A percentile compares a stretch with the other conserved stretches of the same genome.
These are phyloP conservation scores for Solanum pinnatisectum DNA, from an alignment of 257 asterid genomes.

Conservation along the genomic window DNA sequence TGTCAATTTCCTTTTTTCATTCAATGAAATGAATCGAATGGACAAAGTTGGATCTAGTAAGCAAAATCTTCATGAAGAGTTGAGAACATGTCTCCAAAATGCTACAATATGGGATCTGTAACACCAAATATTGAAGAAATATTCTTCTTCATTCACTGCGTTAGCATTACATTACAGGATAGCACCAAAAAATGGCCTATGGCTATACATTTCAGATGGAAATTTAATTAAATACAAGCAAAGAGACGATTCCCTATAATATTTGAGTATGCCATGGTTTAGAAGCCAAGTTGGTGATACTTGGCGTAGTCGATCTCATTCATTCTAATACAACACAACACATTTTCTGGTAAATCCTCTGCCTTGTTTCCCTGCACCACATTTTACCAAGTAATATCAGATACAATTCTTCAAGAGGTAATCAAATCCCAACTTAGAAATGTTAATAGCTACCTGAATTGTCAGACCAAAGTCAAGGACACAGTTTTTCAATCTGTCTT, in stretches of 20 bases:
- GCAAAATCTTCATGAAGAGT: neutral
- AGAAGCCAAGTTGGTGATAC: constrained; percentile 47
- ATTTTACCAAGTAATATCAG: neutral
- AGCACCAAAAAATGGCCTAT: neutral
- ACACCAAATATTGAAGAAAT: neutral
- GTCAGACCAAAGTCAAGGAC: constrained; percentile 86
- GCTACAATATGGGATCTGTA: neutral
- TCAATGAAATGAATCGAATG: neutral
- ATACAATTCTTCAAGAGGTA: neutral
- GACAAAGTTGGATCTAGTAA: neutral
- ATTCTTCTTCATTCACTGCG: neutral
- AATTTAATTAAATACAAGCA: neutral
- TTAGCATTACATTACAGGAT: neutral
- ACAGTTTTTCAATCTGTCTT: constrained; percentile 69
- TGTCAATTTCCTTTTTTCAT: neutral
- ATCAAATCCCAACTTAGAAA: neutral
- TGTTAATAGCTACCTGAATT: constrained; percentile 53
- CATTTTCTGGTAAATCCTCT: constrained; percentile 79
- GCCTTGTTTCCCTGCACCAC: constrained; percentile 74
- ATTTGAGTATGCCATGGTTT: constrained; percentile 6
- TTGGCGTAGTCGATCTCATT: constrained; percentile 64
- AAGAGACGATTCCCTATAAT: neutral
- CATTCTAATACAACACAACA: constrained; percentile 68
- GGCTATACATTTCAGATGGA: neutral
- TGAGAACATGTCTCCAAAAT: neutral